Evolutionary conservation across 1,284 basidiomycete species (phyloP).

Genomic region (Pholiota adiposa): DNA sequence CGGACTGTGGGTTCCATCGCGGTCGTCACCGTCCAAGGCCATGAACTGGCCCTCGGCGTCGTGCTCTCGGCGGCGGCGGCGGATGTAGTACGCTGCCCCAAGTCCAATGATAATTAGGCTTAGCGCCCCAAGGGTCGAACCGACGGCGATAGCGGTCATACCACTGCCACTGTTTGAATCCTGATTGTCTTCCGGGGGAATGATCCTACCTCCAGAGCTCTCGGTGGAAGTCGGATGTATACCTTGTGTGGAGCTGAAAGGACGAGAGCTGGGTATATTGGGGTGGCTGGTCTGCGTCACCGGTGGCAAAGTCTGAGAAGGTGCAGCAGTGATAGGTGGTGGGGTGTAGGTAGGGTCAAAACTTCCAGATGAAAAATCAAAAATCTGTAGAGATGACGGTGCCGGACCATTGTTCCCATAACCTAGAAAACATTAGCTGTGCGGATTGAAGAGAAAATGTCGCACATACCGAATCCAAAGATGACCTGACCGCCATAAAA

Average conservation of each 20-base stretch:
- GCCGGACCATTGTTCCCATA: constrained; percentile 58
- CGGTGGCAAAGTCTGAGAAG: constrained; percentile 43
- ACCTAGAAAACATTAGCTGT: constrained; percentile 43
- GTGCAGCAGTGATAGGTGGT: constrained; percentile 34
- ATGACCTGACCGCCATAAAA: constrained; percentile 64
- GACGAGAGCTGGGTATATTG: constrained; percentile 6
- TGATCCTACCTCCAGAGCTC: constrained; percentile 17
- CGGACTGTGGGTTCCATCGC: constrained; percentile 32
- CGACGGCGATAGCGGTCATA: constrained; percentile 52
- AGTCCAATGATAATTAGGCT: constrained; percentile 49
- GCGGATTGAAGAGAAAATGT: constrained; percentile 9
- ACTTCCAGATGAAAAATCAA: constrained; percentile 43
- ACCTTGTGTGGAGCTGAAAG: constrained; percentile 6
- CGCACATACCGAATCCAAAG: constrained; percentile 75
- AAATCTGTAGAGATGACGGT: constrained; percentile 55
- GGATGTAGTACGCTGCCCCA: constrained; percentile 47
- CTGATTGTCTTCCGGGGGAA: constrained; percentile 5
- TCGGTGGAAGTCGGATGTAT: constrained; percentile 29
- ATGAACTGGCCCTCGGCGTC: constrained; percentile 44
- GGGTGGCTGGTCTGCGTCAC: constrained; percentile 20
- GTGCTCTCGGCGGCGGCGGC: constrained; percentile 33
- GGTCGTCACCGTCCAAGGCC: constrained; percentile 44
- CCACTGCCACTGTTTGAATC: neutral
- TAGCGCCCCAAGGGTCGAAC: constrained; percentile 57
- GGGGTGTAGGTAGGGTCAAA: constrained; percentile 49